Conservation (phyloP, 164 flowering plant genomes). For the Kalanchoe fedtschenkoi region DNA sequence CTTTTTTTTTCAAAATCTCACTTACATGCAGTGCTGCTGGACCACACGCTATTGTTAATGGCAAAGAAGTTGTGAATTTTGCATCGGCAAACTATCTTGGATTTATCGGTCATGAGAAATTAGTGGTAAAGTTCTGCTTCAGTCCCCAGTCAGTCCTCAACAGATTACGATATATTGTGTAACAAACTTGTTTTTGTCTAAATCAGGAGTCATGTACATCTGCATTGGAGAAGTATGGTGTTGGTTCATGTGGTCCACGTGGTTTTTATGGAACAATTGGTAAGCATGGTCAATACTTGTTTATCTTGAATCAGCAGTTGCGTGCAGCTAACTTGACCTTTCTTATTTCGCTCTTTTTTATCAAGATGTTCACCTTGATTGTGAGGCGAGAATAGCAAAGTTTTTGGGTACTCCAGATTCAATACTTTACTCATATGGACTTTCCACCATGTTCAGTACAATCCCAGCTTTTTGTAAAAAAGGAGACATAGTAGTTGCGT, state of each 20-base stretch:
- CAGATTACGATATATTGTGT: not conserved
- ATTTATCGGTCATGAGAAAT: constrained; percentile 63
- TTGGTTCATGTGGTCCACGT: constrained; percentile 99
- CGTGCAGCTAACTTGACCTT: not conserved
- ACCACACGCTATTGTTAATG: constrained; percentile 63
- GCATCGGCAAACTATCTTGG: constrained; percentile 97
- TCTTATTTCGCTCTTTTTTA: constrained; percentile 5
- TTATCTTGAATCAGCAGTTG: not conserved
- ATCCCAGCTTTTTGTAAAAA: constrained; percentile 94
- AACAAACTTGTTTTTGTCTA: not conserved
- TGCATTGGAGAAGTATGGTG: constrained; percentile 94
- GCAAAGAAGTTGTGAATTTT: constrained; percentile 88
- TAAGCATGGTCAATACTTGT: constrained; percentile 16
- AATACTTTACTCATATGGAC: constrained; percentile 89
- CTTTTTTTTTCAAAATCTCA: constrained; percentile 7
- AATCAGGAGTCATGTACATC: constrained; percentile 77
- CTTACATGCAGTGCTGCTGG: constrained; percentile 74
- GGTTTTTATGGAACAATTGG: constrained; percentile 98
- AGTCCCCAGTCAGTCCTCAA: constrained; percentile 4
- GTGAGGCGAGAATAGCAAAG: constrained; percentile 85
- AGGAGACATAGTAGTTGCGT: constrained; percentile 93
- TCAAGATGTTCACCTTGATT: constrained; percentile 95
- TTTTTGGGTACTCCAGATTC: constrained; percentile 96
- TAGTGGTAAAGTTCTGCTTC: constrained; percentile 45
- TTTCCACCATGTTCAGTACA: constrained; percentile 93